Evolutionary conservation across 139 green algal species (phyloP).

Genomic region (Picochlorum costavermella): DNA sequence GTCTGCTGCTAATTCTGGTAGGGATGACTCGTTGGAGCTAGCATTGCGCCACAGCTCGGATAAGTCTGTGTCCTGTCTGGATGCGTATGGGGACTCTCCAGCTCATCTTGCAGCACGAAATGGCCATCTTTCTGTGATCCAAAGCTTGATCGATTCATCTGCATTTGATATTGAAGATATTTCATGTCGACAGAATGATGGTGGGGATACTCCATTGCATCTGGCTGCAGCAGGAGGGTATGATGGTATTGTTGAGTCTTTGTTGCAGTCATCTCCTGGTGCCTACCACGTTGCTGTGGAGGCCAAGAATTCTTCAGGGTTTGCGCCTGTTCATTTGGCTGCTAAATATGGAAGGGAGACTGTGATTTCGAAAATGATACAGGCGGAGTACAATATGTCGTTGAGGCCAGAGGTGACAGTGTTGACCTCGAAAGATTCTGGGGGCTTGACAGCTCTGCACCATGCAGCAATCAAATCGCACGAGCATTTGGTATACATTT

Average conservation of each 20-base stretch:
- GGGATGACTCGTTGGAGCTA: neutral
- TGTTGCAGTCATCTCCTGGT: neutral
- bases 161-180: neutral
- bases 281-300: neutral
- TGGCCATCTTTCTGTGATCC: neutral
- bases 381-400: neutral
- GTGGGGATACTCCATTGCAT: conserved; percentile 5
- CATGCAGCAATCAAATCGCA: neutral
- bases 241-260: neutral
- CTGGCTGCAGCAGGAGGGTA: conserved; percentile 5
- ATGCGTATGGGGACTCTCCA: conserved; percentile 4
- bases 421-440: neutral
- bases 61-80: neutral
- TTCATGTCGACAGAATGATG: neutral
- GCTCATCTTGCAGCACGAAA: conserved; percentile 3
- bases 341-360: neutral
- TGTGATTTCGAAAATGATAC: neutral
- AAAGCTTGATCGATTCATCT: neutral
- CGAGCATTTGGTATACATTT: conserved; percentile 2
- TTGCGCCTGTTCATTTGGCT: neutral
- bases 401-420: neutral
- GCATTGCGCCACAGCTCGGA: neutral
- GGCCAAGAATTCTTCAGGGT: neutral
- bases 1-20: neutral
- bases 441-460: conserved; percentile 2